These are phyloP conservation scores for Skeletonema tropicum DNA, from an alignment of 108 stramenopile genomes.

Conservation along the genomic window DNA sequence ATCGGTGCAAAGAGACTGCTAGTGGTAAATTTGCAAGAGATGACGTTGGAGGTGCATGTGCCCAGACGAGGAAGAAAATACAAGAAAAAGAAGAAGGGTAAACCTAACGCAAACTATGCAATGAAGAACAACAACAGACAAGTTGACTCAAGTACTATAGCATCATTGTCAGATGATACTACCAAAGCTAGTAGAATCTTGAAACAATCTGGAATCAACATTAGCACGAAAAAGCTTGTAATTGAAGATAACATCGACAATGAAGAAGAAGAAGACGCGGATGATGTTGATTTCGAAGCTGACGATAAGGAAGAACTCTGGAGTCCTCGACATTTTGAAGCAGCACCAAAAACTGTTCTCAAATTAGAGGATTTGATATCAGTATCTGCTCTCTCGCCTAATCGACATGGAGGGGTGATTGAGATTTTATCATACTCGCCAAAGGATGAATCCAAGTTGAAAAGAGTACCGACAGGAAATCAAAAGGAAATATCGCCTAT, in stretches of 20 bases:
- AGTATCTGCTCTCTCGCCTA: conserved; percentile 19
- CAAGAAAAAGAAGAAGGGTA: conserved; percentile 3
- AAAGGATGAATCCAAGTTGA: background rate
- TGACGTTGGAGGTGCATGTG: conserved; percentile 25
- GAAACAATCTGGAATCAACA: conserved; percentile 4
- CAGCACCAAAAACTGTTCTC: conserved; percentile 6
- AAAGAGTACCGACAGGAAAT: background rate
- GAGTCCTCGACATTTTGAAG: conserved; percentile 15
- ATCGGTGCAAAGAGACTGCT: conserved; percentile 19
- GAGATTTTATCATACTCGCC: conserved; percentile 12
- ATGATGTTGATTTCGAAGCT: conserved; percentile 4
- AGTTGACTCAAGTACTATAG: background rate
- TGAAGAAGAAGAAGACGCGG: background rate
- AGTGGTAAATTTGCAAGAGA: conserved; percentile 33
- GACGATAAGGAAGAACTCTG: conserved; percentile 12
- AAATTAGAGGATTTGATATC: conserved; percentile 25
- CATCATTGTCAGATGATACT: background rate
- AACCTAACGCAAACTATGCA: background rate
- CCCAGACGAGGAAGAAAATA: conserved; percentile 10
- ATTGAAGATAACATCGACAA: background rate
- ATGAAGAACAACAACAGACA: background rate
- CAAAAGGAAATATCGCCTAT: background rate
- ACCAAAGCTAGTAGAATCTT: background rate
- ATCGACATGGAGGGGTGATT: conserved; percentile 8
- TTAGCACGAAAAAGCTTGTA: conserved; percentile 7